Base-by-base conservation (phyloP, 2,329 filamentous ascomycete genomes). In the Stagonosporopsis cucurbitacearum region DNA sequence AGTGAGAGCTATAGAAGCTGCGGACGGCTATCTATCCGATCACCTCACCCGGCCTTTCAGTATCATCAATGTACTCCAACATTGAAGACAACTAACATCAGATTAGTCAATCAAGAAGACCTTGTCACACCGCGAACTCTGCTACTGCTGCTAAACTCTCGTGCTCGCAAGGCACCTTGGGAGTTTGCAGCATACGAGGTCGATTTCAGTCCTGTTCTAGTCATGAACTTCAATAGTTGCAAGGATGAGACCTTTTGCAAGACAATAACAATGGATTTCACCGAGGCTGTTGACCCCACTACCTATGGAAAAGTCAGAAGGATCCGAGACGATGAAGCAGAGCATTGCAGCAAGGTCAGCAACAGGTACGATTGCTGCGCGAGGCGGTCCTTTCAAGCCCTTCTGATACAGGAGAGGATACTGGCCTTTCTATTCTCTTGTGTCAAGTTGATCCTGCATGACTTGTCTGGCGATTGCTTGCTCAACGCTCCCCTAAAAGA, bases 81-180 rank as follows among this genome's bases (percentile, higher is more conserved):
- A n/a, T n/a, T n/a, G 12, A 13, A 42, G 8, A 6, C 1, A 20
- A 19, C 9, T 43, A 5, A 39, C 19, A 1, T 2, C 13, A 11
- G 8, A 2, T 9, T 15, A 50, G 46, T 59, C 25, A 53, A 56
- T n/a, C 57, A 49, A 22, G 52, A 59, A 49, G 48, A 59, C n/a
- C 51, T 59, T 6, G 25, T 44, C 13, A 32, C 43, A n/a, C 40
- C 44, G 9, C 52, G 43, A 7, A 19, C 48, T n/a, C 23, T 59
- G 17, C 40, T 46, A 2, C 6, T 49, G 5, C 53, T 39, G 12
- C 15, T 59, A 6, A 53, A 47, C 28, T n/a, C 57, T 5, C 57
- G 57, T 23, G 57, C 26, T 23, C 52, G 40, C 6, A 56, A 45
- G 25, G 3, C 13, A 4, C 57, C 57, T 6, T 53, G 32, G 30